Evolutionary conservation across 345 rosid species (phyloP).

Genomic region (Populus simonii): DNA sequence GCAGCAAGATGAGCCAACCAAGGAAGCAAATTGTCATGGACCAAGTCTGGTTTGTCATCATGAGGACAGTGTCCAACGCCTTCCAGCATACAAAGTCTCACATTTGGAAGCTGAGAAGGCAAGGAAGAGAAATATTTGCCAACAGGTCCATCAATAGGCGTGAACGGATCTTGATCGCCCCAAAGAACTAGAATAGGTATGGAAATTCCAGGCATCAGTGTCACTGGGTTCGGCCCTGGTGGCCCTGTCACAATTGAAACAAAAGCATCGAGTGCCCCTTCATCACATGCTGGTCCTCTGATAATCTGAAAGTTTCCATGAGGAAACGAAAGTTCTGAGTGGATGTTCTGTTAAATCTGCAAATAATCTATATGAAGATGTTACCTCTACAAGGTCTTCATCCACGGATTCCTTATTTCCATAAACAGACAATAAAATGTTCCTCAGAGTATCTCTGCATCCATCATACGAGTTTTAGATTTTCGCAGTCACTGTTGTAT

Average conservation of each 20-base stretch:
- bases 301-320: slow-evolving; percentile 52
- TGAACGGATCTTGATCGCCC: slow-evolving; percentile 85
- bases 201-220: slow-evolving; percentile 51
- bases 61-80: slow-evolving; percentile 93
- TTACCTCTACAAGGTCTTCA: slow-evolving; percentile 77
- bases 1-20: slow-evolving; percentile 57
- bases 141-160: slow-evolving; percentile 84
- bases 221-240: slow-evolving; percentile 79
- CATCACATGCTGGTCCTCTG: slow-evolving; percentile 68
- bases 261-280: slow-evolving; percentile 88
- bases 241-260: slow-evolving; percentile 85
- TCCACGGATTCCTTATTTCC: slow-evolving; percentile 78
- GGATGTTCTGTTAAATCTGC: neutral
- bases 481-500: neutral
- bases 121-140: slow-evolving; percentile 72
- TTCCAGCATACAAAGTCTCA: slow-evolving; percentile 52
- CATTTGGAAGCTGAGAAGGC: slow-evolving; percentile 54
- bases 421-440: slow-evolving; percentile 61
- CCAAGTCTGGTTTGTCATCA: slow-evolving; percentile 77
- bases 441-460: slow-evolving; percentile 66
- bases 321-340: neutral
- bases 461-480: neutral
- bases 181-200: slow-evolving; percentile 69
- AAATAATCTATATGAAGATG: neutral
- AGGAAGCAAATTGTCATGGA: slow-evolving; percentile 70